Percentiles rank a stretch among this genome's conserved stretches.
phyloP scores from a whole-genome alignment of 768 basidiomycete species.

The Rhodotorula toruloides region DNA sequence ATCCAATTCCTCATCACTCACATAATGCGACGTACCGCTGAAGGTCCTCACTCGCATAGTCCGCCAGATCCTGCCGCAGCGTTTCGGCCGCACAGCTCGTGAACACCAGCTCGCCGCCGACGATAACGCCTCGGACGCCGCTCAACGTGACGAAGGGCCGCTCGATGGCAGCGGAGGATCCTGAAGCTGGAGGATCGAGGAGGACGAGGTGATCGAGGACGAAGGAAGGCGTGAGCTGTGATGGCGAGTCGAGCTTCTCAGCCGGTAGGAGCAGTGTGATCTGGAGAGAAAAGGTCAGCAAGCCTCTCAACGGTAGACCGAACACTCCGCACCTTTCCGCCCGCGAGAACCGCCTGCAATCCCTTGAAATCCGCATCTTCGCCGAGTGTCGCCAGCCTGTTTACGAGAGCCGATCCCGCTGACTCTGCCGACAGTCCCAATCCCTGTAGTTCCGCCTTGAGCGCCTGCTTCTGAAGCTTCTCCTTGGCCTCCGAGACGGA shows the following conservation, averaged over 20 bases:
- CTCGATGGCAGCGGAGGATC: slow-evolving; percentile 33
- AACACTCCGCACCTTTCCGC: slow-evolving; percentile 58
- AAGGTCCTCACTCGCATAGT: slow-evolving; percentile 49
- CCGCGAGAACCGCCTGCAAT: slow-evolving; percentile 60
- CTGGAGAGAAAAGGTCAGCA: slow-evolving; percentile 49
- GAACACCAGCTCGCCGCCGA: slow-evolving; percentile 13
- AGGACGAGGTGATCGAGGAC: slow-evolving; percentile 77
- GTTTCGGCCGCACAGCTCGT: slow-evolving; percentile 9
- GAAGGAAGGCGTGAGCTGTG: slow-evolving; percentile 63
- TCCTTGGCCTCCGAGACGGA: slow-evolving; percentile 32
- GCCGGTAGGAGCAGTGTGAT: slow-evolving; percentile 75
- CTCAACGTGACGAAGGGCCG: slow-evolving; percentile 65
- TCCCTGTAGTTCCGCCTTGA: slow-evolving; percentile 66
- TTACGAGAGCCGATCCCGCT: slow-evolving; percentile 67
- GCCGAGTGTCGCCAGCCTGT: slow-evolving; percentile 44
- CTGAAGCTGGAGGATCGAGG: slow-evolving; percentile 53
- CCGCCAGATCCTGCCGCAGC: slow-evolving; percentile 47
- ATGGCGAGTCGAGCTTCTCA: slow-evolving; percentile 53
- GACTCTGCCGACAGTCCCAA: slow-evolving; percentile 62
- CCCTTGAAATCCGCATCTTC: slow-evolving; percentile 62
- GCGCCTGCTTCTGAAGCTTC: slow-evolving; percentile 62
- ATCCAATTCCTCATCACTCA: no score
- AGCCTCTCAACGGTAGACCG: not conserved
- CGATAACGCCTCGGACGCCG: slow-evolving; percentile 64
- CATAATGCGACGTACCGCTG: slow-evolving; percentile 52